Evolutionary conservation across 192 early-diverging fungal species (phyloP), one percentile per base, ranked within the genome.

Genomic region (Gonapodya prolifera): DNA sequence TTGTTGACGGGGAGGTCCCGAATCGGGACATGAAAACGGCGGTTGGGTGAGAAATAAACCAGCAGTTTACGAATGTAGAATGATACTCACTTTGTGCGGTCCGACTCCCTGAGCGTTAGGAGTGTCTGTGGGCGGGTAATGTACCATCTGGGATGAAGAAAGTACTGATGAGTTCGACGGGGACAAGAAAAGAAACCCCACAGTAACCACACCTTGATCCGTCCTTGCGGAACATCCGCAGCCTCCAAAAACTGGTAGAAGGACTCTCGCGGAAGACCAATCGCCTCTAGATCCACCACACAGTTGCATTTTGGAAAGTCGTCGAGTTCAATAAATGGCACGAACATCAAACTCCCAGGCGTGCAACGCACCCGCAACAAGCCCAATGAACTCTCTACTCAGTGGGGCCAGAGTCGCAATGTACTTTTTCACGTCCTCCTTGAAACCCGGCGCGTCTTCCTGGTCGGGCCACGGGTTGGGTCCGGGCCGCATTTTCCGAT

Each of bases 381-480:
- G 45, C 23, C 23, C 23, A 61, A 61, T 61, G 45, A 61, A 61
- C 45, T 61, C 45, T 61, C 45, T 61, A 61, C 45, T 61, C 23
- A 61, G 23, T 61, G 45, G 45, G 8, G 45, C 45, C 23, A 61
- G 23, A 61, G 45, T 61, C 23, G 8, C 23, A 23, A 61, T 23
- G 23, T 61, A 61, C 45, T 61, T 61, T 61, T 23, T 61, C 8
- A 23, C 45, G 23, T 61, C 45, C 45, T 61, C 45, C 45, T 61
- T 18, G 71, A 73, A 73, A 8, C 71, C 71, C 8, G 71, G 71
- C 8, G 32, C 71, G 71, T 30, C 28, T 32, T 18, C 71, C 71
- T 73, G 8, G 31, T 73, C 71, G 18, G 71, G 71, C 71, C 71
- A 73, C 18, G 32, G 28, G 71, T 73, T 73, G 71, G 71, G 71